Base-by-base conservation (phyloP, 805 yeast genomes). In the Komagataella pseudopastoris region DNA sequence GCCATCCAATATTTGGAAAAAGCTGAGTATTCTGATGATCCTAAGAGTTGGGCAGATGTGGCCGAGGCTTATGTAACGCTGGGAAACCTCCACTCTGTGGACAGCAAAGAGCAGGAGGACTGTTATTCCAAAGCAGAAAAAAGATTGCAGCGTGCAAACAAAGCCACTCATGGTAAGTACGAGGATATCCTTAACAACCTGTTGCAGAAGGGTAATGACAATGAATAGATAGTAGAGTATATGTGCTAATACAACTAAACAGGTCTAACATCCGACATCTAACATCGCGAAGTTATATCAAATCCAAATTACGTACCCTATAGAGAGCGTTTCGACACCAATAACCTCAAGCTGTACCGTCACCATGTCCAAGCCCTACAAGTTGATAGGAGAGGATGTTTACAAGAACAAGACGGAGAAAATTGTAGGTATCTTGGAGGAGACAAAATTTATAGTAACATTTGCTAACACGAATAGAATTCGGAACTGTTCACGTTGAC, bases 401-500 rank as follows among this genome's bases (percentile, higher is more conserved):
- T 91, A 97, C 96, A 88, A 87, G 67, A 83, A 80, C 61, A 78
- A 78, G 57, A 86, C 85, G 46, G 96, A 88, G 59, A 91, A 91
- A 66, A 82, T 91, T 53, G 85, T 80, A 70, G 49, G 86, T 77
- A 20, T 6, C n/a, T 36, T 22, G 4, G 14, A 30, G 14, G 4
- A 30, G 14, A 6, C 4, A 23, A 22, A 8, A 6, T 4, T 14
- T 7, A 18, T 45, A 44, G 17, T 45, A 16, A 8, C 44, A 50
- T 50, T 22, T 4, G 18, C 17, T 30, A 23, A 14, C 50, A 58
- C 60, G 24, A 23, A 5, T 51, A 81, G 84, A 93, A 90, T 63
- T 83, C 96, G 2, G 99, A 93, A 67, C 74, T 93, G 50, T 88
- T 93, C 67, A 88, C 96, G n/a, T 70, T 93, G 53, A 91, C 96